These are phyloP conservation scores for Phytophthora podocarpi DNA, from an alignment of 352 stramenopile genomes.

Conservation along the genomic window DNA sequence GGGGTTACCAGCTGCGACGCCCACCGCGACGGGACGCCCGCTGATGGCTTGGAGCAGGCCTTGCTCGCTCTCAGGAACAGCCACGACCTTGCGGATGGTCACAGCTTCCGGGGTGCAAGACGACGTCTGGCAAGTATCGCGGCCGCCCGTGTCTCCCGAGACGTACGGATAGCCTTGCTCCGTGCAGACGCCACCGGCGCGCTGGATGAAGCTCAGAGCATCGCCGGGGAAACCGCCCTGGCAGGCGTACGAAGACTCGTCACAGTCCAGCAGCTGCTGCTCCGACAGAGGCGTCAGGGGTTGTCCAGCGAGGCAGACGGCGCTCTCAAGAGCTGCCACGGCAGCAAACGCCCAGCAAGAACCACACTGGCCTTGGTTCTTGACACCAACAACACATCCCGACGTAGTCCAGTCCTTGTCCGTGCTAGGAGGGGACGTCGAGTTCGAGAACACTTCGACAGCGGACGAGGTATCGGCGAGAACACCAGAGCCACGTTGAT, in stretches of 20 bases:
- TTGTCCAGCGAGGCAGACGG: conserved; percentile 80
- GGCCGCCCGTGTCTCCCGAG: conserved; percentile 44
- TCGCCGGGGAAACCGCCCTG: conserved; percentile 89
- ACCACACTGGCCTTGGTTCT: conserved; percentile 97
- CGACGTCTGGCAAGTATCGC: conserved; percentile 30
- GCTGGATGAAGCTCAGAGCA: conserved; percentile 90
- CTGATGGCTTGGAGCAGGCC: conserved; percentile 88
- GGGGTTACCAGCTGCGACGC: conserved; percentile 94
- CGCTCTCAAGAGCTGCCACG: conserved; percentile 91
- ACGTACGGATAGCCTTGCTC: conserved; percentile 86
- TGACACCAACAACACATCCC: conserved; percentile 74
- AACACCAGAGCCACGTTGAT: conserved; percentile 21
- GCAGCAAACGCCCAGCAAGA: conserved; percentile 98
- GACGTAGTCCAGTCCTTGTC: conserved; percentile 70
- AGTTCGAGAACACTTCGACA: conserved; percentile 11
- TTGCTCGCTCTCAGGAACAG: conserved; percentile 73
- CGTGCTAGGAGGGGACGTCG: conserved; percentile 4
- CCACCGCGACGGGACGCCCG: conserved; percentile 93
- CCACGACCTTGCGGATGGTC: conserved; percentile 54
- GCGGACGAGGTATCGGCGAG: not conserved
- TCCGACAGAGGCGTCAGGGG: conserved; percentile 89
- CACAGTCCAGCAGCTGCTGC: conserved; percentile 94
- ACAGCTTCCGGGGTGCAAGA: conserved; percentile 42
- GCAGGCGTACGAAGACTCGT: conserved; percentile 84
- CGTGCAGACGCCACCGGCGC: conserved; percentile 75